These are phyloP conservation scores for Kazachstania sp. DNA, from an alignment of 1,139 yeast genomes.

Conservation along the genomic window DNA sequence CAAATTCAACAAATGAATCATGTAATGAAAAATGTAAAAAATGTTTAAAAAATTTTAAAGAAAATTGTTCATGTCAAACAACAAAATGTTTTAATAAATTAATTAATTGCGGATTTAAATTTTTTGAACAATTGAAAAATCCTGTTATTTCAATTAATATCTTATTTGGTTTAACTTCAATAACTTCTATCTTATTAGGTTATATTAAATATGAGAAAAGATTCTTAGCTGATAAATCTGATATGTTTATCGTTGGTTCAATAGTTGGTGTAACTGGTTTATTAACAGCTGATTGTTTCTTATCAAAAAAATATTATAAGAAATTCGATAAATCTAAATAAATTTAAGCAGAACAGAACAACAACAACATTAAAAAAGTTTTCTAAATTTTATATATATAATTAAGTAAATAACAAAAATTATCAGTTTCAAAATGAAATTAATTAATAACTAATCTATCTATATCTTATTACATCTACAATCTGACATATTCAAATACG, in stretches of 20 bases:
- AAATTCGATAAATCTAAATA: conserved; percentile 37
- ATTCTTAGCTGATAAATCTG: conserved; percentile 37
- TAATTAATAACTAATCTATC: too few species aligned
- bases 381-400: neutral
- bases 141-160: conserved; percentile 54
- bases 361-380: too few species aligned
- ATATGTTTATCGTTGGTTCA: conserved; percentile 43
- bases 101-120: neutral
- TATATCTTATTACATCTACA: too few species aligned
- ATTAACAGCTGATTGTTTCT: conserved; percentile 45
- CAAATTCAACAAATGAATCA: neutral
- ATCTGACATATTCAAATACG: too few species aligned
- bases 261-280: conserved; percentile 49
- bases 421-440: neutral
- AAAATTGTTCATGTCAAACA: neutral
- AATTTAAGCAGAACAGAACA: too few species aligned
- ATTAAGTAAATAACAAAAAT: neutral
- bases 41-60: neutral
- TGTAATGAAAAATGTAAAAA: neutral
- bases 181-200: conserved; percentile 43
- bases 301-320: conserved; percentile 47
- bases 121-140: conserved; percentile 36
- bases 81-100: neutral
- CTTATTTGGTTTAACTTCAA: conserved; percentile 43
- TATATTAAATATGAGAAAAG: conserved; percentile 43